Percentiles rank a stretch among this genome's conserved stretches.
phyloP scores from a whole-genome alignment of 2,329 filamentous ascomycete genomes.

The Didymella pinodella region DNA sequence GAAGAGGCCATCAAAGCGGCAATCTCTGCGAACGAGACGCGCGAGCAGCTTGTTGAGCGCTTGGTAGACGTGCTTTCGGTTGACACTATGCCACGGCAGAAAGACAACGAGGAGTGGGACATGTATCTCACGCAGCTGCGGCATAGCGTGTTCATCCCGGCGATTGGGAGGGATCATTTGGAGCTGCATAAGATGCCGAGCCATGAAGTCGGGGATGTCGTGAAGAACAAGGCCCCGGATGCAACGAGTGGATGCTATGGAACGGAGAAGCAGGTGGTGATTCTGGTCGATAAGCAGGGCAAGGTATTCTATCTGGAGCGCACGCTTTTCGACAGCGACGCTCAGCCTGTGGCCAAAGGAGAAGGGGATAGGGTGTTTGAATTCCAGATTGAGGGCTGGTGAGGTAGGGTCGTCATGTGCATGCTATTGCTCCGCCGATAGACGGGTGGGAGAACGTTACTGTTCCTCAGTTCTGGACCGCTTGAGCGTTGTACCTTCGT shows the following conservation, averaged over 20 bases:
- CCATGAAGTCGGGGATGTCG: conserved; percentile 53
- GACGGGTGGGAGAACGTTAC: too few species aligned
- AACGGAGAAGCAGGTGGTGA: conserved; percentile 69
- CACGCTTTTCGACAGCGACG: conserved; percentile 65
- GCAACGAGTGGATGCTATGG: conserved; percentile 64
- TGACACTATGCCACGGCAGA: conserved; percentile 63
- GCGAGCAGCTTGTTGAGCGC: conserved; percentile 60
- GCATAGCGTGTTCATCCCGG: conserved; percentile 68
- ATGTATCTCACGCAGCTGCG: conserved; percentile 64
- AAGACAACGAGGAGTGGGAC: conserved; percentile 60
- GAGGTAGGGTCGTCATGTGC: not conserved
- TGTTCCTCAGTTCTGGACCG: too few species aligned
- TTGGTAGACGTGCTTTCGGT: conserved; percentile 62
- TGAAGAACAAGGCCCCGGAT: conserved; percentile 45
- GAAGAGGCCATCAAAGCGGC: conserved; percentile 59
- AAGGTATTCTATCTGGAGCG: conserved; percentile 68
- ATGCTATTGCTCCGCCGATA: too few species aligned
- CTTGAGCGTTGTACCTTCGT: too few species aligned
- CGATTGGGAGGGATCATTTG: conserved; percentile 59
- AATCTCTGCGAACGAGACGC: conserved; percentile 52
- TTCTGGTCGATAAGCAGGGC: conserved; percentile 64
- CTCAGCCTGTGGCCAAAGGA: conserved; percentile 55
- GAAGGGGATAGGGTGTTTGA: conserved; percentile 58
- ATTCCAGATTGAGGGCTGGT: conserved; percentile 59
- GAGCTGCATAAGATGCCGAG: conserved; percentile 49